phyloP scores from a whole-genome alignment of 108 stramenopile genomes.

The Schizochytrium sp. region DNA sequence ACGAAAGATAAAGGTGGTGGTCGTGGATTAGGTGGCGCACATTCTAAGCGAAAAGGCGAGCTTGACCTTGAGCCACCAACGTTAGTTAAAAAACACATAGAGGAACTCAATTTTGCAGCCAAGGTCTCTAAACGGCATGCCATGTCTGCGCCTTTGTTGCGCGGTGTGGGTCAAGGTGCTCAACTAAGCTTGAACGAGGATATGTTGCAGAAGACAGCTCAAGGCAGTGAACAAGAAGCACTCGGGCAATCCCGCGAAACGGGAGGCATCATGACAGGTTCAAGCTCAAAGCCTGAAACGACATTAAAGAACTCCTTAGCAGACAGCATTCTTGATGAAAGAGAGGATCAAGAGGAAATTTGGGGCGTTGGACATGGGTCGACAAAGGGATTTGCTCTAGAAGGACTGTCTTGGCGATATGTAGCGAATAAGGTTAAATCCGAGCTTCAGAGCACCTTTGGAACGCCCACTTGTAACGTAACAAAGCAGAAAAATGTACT shows the following conservation, averaged over 20 bases:
- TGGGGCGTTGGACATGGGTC: neutral
- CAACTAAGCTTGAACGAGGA: neutral
- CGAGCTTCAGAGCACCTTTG: neutral
- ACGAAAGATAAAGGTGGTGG: neutral
- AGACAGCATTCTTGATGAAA: too few relatives aligned
- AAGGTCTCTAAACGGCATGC: conserved; percentile 38
- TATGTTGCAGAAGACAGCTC: too few relatives aligned
- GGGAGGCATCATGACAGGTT: neutral
- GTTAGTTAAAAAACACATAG: neutral
- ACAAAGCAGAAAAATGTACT: neutral
- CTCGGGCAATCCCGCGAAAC: neutral
- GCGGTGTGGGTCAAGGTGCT: neutral
- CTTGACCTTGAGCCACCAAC: neutral
- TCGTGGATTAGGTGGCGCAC: neutral
- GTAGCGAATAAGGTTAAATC: conserved; percentile 29
- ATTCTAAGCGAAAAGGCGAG: neutral
- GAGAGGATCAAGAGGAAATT: too few relatives aligned
- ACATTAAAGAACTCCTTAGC: too few relatives aligned
- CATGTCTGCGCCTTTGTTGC: conserved; percentile 45
- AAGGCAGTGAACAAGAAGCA: neutral
- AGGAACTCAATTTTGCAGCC: conserved; percentile 43
- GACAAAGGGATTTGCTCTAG: neutral
- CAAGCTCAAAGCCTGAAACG: too few relatives aligned
- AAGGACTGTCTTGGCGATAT: neutral
- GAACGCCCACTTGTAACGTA: neutral